Conservation (phyloP, 768 basidiomycete species). For the Hericium alpestre region DNA sequence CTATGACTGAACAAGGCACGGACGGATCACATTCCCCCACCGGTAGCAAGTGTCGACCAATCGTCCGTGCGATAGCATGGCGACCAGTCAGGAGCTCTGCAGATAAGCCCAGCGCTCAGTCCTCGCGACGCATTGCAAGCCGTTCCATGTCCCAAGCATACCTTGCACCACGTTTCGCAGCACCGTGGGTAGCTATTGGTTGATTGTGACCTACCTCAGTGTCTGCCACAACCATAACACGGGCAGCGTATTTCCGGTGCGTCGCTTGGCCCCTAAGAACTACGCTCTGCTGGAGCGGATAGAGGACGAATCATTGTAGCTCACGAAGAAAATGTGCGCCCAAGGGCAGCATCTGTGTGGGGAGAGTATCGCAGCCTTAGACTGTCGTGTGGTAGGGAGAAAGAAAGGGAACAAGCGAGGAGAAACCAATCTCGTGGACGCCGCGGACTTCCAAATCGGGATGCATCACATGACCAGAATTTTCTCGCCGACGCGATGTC, state of each 20-base stretch:
- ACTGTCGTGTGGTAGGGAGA: conserved; percentile 1
- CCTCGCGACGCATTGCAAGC: neutral
- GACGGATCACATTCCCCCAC: too few species aligned
- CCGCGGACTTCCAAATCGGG: conserved; percentile 1
- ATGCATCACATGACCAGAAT: conserved; percentile 1
- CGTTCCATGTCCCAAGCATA: neutral
- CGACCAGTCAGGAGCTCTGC: neutral
- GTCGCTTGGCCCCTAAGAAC: conserved; percentile 18
- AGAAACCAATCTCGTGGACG: neutral
- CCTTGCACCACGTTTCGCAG: neutral
- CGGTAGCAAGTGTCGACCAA: too few species aligned
- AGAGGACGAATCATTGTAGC: conserved; percentile 19
- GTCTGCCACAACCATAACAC: neutral
- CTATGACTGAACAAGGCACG: too few species aligned
- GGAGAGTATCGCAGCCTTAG: conserved; percentile 13
- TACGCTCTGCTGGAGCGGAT: conserved; percentile 21
- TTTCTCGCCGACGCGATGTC: neutral
- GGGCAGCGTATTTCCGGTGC: conserved; percentile 18
- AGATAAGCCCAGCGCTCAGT: neutral
- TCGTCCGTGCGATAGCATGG: neutral
- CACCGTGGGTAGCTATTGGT: too few species aligned
- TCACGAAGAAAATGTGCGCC: conserved; percentile 14
- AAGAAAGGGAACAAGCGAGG: neutral
- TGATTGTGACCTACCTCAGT: neutral
- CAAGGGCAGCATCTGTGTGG: conserved; percentile 1